Base-by-base conservation (phyloP, 1,284 basidiomycete genomes). In the Austropuccinia psidii region DNA sequence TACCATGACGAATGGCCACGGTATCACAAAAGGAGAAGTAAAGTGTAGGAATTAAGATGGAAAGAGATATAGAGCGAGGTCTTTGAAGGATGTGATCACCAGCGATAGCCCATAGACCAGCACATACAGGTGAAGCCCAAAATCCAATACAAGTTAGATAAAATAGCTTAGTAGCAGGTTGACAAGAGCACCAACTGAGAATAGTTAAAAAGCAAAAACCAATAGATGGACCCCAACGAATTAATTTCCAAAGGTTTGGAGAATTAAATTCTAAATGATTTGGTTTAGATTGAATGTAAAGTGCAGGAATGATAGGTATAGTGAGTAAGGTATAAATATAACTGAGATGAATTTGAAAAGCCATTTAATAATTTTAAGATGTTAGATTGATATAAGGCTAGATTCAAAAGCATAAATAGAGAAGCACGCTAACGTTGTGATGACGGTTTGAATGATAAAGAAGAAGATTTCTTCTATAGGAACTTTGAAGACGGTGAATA, bases 381-480 rank as follows among this genome's bases (percentile, higher is more conserved):
- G 13, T 11, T 61, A 13, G 9, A 15, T 33, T 57, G 54, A 35
- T 33, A 8, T 5, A 4, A 6, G n/a, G 37, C 6, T 27, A 41
- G 19, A 19, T 15, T 31, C 27, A 29, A 41, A 60, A 24, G 5
- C n/a, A n/a, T n/a, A n/a, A n/a, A n/a, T n/a, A n/a, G n/a, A n/a
- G n/a, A n/a, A n/a, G n/a, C n/a, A n/a, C n/a, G 45, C 58, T 61
- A 5, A 50, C 47, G 41, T 65, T 1, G 68, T 50, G 2, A 60
- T 33, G 45, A 70, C 47, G 33, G 68, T 70, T 27, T 70, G 68
- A 9, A 70, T 70, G 33, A 70, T 41, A 19, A 70, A 70, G 43
- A 70, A 70, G 68, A 70, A 70, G n/a, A 70, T 57, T 35, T 70
- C 68, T 60, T 70, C 68, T 27, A 70, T 70, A 6, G 68, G 68